These are phyloP conservation scores for Dichomitus squalens DNA, from an alignment of 1,284 basidiomycete species.

Conservation along the genomic window DNA sequence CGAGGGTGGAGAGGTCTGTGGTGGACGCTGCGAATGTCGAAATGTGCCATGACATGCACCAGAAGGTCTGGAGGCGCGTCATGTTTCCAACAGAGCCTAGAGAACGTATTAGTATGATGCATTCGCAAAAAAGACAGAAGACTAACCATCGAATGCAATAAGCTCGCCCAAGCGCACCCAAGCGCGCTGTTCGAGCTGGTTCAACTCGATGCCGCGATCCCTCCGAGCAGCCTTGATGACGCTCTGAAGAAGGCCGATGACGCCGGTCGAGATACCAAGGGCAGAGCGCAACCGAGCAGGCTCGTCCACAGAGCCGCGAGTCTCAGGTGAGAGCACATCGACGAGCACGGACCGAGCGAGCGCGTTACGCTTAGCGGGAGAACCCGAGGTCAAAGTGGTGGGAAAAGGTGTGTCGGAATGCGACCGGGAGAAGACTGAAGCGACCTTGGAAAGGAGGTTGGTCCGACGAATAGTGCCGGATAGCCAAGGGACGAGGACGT, in stretches of 20 bases:
- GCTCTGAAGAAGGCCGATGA: constrained; percentile 42
- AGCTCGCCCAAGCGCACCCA: constrained; percentile 58
- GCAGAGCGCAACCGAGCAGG: constrained; percentile 40
- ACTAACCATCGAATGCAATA: constrained; percentile 45
- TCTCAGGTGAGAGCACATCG: constrained; percentile 34
- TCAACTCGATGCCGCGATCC: constrained; percentile 40
- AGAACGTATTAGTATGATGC: background rate
- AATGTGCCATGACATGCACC: constrained; percentile 47
- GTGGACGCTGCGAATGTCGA: constrained; percentile 42
- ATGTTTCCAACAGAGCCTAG: constrained; percentile 39
- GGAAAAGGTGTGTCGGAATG: background rate
- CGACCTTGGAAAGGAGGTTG: constrained; percentile 7
- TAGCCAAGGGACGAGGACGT: constrained; percentile 57
- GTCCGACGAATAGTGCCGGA: constrained; percentile 31
- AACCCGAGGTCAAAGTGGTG: background rate
- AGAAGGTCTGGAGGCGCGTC: constrained; percentile 52
- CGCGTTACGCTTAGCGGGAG: constrained; percentile 9
- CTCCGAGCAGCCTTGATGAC: constrained; percentile 33
- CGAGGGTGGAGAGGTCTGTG: constrained; percentile 57
- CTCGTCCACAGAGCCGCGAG: constrained; percentile 42
- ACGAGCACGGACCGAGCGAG: constrained; percentile 34
- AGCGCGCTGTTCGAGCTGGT: constrained; percentile 49
- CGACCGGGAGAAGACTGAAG: constrained; percentile 15
- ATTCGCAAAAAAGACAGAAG: background rate
- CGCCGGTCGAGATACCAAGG: constrained; percentile 43